These are phyloP conservation scores for Teratosphaeria nubilosa DNA, from an alignment of 2,329 filamentous ascomycete species.

Conservation along the genomic window DNA sequence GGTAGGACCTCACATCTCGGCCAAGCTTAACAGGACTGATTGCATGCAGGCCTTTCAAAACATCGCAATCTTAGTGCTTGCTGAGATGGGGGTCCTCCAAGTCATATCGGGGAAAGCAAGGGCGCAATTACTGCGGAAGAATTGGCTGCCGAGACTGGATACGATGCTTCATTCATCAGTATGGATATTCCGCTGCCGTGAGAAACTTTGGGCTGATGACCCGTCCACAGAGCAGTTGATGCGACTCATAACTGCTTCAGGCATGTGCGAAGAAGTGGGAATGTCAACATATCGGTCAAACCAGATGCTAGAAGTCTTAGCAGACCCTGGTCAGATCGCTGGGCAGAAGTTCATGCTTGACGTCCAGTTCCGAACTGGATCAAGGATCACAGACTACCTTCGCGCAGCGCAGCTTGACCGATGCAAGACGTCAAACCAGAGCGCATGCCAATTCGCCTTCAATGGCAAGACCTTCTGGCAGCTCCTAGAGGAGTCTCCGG, in stretches of 20 bases:
- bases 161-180: conserved; percentile 6
- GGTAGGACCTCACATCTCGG: not conserved
- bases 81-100: conserved; percentile 2
- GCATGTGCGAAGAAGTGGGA: not conserved
- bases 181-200: not conserved
- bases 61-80: conserved; percentile 1
- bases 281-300: not conserved
- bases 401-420: not conserved
- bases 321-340: not conserved
- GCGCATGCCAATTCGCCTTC: not conserved
- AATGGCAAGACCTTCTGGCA: not conserved
- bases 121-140: conserved; percentile 1
- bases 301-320: not conserved
- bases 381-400: not conserved
- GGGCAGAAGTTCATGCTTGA: not conserved
- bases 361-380: not conserved
- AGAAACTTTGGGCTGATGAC: not conserved
- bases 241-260: not conserved
- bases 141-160: not conserved
- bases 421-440: not conserved
- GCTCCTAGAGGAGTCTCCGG: not conserved
- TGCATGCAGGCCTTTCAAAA: conserved; percentile 4
- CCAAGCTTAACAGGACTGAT: not conserved
- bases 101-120: not conserved
- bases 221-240: not conserved